These are phyloP conservation scores for Dothideomycetes sp. DNA, from an alignment of 2,329 filamentous ascomycete species.

Conservation along the genomic window DNA sequence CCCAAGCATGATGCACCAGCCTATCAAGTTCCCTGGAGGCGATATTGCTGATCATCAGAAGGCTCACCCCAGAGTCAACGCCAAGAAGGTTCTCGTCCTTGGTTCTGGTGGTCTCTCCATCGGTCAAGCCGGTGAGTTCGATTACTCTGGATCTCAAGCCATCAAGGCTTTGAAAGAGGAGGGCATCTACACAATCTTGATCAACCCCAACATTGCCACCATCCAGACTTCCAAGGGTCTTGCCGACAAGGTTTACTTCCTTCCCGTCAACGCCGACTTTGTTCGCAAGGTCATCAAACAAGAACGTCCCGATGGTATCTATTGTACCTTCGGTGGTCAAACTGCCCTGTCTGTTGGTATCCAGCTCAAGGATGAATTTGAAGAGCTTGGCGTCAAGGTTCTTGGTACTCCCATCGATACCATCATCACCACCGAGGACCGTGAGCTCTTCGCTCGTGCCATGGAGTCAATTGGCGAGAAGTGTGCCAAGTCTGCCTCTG, in stretches of 20 bases:
- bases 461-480: constrained; percentile 99
- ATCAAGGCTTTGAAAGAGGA: constrained; percentile 98
- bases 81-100: constrained; percentile 91
- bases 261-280: constrained; percentile 93
- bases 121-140: constrained; percentile 95
- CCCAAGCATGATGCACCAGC: constrained; percentile 55
- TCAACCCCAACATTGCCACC: constrained; percentile 98
- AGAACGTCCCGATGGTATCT: constrained; percentile 91
- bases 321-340: constrained; percentile 95
- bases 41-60: constrained; percentile 68
- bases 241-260: constrained; percentile 97
- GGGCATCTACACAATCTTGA: constrained; percentile 93
- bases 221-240: constrained; percentile 97
- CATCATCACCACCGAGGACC: constrained; percentile 96
- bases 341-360: constrained; percentile 96
- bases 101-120: constrained; percentile 94
- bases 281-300: constrained; percentile 95
- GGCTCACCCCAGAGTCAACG: constrained; percentile 66
- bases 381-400: constrained; percentile 82
- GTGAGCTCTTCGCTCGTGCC: constrained; percentile 91
- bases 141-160: constrained; percentile 95
- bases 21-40: constrained; percentile 82
- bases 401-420: constrained; percentile 95
- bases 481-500: constrained; percentile 93
- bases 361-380: constrained; percentile 94